phyloP scores from a whole-genome alignment of 148 eudicot species.

The Gaultheria prostrata region DNA sequence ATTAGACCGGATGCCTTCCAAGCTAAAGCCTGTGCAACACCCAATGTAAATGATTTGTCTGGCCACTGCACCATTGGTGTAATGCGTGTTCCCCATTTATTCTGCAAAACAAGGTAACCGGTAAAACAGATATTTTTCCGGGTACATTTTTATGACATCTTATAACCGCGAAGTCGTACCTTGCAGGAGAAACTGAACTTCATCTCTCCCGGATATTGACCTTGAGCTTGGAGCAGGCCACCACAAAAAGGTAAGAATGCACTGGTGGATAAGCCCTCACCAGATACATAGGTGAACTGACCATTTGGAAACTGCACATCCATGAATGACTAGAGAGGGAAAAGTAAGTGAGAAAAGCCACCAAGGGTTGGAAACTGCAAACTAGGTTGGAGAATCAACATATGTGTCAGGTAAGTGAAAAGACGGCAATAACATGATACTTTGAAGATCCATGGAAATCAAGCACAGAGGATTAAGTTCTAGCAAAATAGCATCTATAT shows the following conservation, averaged over 20 bases:
- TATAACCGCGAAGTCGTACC: constrained; percentile 35
- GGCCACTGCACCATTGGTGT: constrained; percentile 83
- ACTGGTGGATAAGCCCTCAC: constrained; percentile 93
- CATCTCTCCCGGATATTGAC: constrained; percentile 97
- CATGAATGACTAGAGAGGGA: constrained; percentile 80
- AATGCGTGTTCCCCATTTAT: constrained; percentile 82
- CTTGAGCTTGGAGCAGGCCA: constrained; percentile 96
- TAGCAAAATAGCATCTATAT: background rate
- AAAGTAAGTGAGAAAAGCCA: constrained; percentile 20
- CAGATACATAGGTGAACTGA: constrained; percentile 85
- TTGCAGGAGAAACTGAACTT: constrained; percentile 91
- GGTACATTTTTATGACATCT: background rate
- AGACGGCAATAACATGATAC: background rate
- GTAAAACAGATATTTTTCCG: background rate
- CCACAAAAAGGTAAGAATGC: constrained; percentile 79
- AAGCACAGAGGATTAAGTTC: background rate
- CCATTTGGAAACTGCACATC: constrained; percentile 97
- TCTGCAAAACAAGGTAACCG: constrained; percentile 38
- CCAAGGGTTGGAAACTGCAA: background rate
- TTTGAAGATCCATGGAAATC: background rate
- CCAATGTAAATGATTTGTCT: constrained; percentile 11
- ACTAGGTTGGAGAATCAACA: background rate
- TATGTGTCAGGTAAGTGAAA: background rate
- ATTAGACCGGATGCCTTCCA: constrained; percentile 71
- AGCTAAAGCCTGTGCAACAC: constrained; percentile 15